phyloP scores from a whole-genome alignment of 345 rosid species.

The Lepidium didymum region DNA sequence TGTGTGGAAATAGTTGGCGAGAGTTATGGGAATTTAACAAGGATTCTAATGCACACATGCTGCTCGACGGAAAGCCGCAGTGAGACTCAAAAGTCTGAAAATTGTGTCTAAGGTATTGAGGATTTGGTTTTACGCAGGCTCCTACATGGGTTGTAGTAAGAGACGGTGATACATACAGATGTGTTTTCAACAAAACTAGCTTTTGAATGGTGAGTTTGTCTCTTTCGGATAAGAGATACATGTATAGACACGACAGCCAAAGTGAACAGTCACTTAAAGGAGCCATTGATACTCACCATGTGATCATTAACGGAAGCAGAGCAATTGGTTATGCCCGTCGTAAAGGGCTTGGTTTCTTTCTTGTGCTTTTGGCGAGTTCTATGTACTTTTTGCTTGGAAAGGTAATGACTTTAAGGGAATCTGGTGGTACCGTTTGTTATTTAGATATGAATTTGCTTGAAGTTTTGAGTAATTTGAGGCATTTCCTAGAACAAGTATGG shows the following conservation, averaged over 20 bases:
- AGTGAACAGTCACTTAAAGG: conserved; percentile 30
- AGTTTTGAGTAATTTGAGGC: not conserved
- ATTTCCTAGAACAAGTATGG: not conserved
- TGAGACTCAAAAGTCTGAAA: not conserved
- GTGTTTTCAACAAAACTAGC: not conserved
- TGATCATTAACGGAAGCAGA: conserved; percentile 39
- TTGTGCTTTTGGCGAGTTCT: conserved; percentile 29
- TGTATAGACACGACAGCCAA: conserved; percentile 37
- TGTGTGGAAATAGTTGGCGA: not conserved
- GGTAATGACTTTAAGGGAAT: conserved; percentile 29
- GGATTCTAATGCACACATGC: conserved; percentile 2
- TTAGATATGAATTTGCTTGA: not conserved
- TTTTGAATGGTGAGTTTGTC: conserved; percentile 36
- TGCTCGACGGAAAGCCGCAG: conserved; percentile 19
- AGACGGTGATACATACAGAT: not conserved
- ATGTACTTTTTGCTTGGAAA: conserved; percentile 35
- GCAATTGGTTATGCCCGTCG: conserved; percentile 23
- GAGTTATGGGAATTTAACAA: not conserved
- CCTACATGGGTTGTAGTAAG: not conserved
- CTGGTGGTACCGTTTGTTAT: not conserved
- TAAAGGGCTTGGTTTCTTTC: conserved; percentile 25
- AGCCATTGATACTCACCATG: conserved; percentile 54
- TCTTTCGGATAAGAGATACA: conserved; percentile 34
- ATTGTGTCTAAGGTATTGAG: not conserved
- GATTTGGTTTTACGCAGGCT: not conserved